Evolutionary conservation across 257 asterid genomes (phyloP), one percentile per base, ranked within the genome.

Genomic region (Lithospermum erythrorhizon): DNA sequence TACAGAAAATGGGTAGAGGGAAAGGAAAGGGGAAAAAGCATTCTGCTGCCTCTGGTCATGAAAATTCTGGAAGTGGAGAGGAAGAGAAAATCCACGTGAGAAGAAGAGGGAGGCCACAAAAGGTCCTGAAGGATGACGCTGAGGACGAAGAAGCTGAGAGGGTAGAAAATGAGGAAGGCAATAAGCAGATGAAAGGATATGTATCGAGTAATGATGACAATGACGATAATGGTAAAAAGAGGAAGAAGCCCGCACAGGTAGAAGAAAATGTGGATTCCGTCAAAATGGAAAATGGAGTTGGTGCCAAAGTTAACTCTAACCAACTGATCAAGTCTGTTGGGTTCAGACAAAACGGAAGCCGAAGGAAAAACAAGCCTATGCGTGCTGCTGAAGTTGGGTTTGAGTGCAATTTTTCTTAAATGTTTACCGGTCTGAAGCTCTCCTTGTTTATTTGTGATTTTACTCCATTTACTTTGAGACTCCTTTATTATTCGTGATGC

Each of bases 361-460:
- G 95, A 65, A 82, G 97, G 82, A 89, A 89, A 80, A 86, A 78
- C 73, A 89, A 84, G 77, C 97, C 97, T 49, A 81, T 94, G 18
- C 76, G 97, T 13, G 97, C 97, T 65, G 95, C 95, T 74, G 97
- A 86, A 74, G 95, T 79, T 75, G 95, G 94, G 4, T 94, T 88
- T 24, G 94, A 85, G 72, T 85, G 95, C 93, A 14, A 41, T 8
- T 41, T 11, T 14, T 41, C 16, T 41, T 41, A 41, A 41, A 41
- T 41, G 49, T 41, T 41, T 41, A 41, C 14, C 14, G 16, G 49
- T 41, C 18, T 41, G 49, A 41, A 41, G 18, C 16, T 41, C 49
- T 13, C 18, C 49, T 1, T 35, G 47, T 11, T 35, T 8, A 35
- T 35, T 35, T 35, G 2, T 35, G 47, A 9, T 35, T 9, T 4